Evolutionary conservation across 1,284 basidiomycete species (phyloP).

Genomic region (Melampsora larici-populina): DNA sequence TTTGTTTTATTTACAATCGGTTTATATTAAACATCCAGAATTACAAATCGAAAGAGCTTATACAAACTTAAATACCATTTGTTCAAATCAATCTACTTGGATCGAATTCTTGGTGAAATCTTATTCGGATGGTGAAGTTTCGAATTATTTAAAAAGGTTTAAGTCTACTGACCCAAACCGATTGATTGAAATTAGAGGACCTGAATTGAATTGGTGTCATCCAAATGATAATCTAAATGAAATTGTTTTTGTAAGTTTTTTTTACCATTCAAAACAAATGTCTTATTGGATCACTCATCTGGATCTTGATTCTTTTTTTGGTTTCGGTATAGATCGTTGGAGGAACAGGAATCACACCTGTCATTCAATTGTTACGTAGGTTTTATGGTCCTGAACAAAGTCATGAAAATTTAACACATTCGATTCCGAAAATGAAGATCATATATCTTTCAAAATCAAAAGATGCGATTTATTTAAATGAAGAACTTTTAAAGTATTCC

Average conservation of each 20-base stretch:
- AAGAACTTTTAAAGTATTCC: neutral
- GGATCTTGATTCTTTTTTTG: neutral
- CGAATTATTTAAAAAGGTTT: too few species aligned
- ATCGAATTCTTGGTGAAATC: conserved; percentile 35
- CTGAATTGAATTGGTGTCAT: conserved; percentile 27
- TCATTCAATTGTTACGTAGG: conserved; percentile 20
- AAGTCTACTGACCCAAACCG: too few species aligned
- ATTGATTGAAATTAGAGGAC: conserved; percentile 30
- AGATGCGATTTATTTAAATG: conserved; percentile 14
- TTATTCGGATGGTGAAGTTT: conserved; percentile 28
- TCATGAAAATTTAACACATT: neutral
- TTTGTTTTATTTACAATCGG: conserved; percentile 15
- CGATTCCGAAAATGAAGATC: conserved; percentile 26
- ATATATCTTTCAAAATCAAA: conserved; percentile 22
- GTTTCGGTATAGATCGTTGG: conserved; percentile 22
- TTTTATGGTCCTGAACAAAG: neutral
- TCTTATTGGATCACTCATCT: neutral
- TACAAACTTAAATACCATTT: conserved; percentile 19
- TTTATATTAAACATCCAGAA: conserved; percentile 36
- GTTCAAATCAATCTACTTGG: neutral
- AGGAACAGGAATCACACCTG: conserved; percentile 41
- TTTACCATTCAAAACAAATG: neutral
- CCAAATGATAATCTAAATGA: conserved; percentile 19
- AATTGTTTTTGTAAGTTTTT: conserved; percentile 24
- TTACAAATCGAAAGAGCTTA: conserved; percentile 42